phyloP scores from a whole-genome alignment of 2,329 filamentous ascomycete genomes.

The Colletotrichum sp. region DNA sequence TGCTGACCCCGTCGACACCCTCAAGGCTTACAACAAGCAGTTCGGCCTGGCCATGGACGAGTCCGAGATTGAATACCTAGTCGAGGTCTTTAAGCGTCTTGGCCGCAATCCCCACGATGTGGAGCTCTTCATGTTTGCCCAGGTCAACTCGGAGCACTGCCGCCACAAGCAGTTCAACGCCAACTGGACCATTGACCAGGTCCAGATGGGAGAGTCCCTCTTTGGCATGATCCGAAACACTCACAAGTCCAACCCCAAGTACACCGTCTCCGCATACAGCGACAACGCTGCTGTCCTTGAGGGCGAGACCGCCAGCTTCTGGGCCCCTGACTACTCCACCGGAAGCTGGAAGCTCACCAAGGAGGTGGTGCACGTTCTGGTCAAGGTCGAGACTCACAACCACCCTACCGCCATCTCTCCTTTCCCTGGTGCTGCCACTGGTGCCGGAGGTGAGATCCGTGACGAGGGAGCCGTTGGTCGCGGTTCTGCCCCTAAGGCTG shows the following conservation, averaged over 20 bases:
- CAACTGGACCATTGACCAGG: constrained; percentile 91
- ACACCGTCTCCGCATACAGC: constrained; percentile 94
- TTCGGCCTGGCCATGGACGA: constrained; percentile 87
- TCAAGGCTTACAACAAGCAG: constrained; percentile 83
- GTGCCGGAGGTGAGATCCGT: constrained; percentile 93
- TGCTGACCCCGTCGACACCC: constrained; percentile 69
- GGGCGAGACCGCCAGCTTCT: constrained; percentile 73
- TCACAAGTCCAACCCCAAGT: constrained; percentile 79
- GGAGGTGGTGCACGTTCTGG: constrained; percentile 85
- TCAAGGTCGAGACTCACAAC: constrained; percentile 98
- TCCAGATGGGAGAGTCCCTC: constrained; percentile 77
- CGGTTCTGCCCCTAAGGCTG: constrained; percentile 91
- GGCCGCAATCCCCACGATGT: constrained; percentile 81
- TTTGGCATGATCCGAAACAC: constrained; percentile 98
- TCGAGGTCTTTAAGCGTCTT: constrained; percentile 57
- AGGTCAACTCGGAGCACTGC: constrained; percentile 97
- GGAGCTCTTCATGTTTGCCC: constrained; percentile 98
- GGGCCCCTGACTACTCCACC: constrained; percentile 86
- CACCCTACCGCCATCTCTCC: constrained; percentile 96
- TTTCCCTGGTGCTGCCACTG: constrained; percentile 90
- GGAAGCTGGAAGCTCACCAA: constrained; percentile 88
- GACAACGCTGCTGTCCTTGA: constrained; percentile 96
- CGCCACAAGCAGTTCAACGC: constrained; percentile 93
- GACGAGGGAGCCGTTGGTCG: constrained; percentile 94
- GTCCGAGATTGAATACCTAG: constrained; percentile 91